Evolutionary conservation across 2,329 filamentous ascomycete genomes (phyloP).

Genomic region (Arthroderma sp.): DNA sequence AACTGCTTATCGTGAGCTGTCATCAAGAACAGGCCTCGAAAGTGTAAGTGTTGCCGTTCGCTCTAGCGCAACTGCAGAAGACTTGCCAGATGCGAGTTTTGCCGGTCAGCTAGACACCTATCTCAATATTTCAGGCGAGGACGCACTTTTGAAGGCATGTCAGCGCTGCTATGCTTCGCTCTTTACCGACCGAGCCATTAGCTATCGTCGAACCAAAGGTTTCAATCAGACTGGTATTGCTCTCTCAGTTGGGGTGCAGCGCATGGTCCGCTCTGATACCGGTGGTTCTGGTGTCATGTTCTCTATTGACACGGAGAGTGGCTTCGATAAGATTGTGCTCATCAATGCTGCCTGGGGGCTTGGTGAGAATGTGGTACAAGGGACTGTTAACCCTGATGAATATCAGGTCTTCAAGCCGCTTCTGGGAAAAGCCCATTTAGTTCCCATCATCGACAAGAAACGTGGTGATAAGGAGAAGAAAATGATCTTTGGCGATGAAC

Average conservation of each 20-base stretch:
- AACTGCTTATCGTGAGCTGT: neutral
- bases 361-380: conserved; percentile 28
- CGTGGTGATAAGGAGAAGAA: neutral
- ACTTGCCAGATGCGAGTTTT: conserved; percentile 28
- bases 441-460: conserved; percentile 3
- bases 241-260: conserved; percentile 15
- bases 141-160: conserved; percentile 22
- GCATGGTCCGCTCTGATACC: conserved; percentile 22
- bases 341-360: conserved; percentile 29
- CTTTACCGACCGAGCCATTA: conserved; percentile 27
- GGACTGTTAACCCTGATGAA: conserved; percentile 24
- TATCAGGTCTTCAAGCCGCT: conserved; percentile 3
- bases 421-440: neutral
- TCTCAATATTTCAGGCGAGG: conserved; percentile 23
- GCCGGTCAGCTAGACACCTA: conserved; percentile 28
- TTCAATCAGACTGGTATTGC: conserved; percentile 14
- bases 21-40: neutral
- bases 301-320: conserved; percentile 28
- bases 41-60: conserved; percentile 21
- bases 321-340: conserved; percentile 27
- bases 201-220: conserved; percentile 17
- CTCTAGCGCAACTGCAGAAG: conserved; percentile 28
- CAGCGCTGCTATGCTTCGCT: conserved; percentile 27
- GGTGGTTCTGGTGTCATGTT: conserved; percentile 27
- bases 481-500: neutral